Conservation (phyloP, 306 rosid species). For the Sicyos baderoa region DNA sequence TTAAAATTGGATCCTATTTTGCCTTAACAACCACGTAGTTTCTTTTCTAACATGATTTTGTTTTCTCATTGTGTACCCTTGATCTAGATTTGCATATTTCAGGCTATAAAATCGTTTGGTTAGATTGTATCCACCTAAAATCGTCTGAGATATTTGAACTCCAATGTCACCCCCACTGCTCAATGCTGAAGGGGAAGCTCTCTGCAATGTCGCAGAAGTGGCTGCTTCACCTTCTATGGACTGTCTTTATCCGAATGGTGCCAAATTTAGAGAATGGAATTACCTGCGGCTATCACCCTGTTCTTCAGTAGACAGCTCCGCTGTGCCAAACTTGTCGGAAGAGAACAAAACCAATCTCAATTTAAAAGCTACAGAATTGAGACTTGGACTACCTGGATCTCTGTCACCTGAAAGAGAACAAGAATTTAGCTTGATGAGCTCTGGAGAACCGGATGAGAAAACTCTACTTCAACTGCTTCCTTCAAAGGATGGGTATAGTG, state of each 20-base stretch:
- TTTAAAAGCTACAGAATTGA: conserved; percentile 80
- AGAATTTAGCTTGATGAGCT: conserved; percentile 34
- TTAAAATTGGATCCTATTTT: neutral
- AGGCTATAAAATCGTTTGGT: conserved; percentile 4
- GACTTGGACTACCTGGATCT: conserved; percentile 93
- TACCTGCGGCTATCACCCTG: conserved; percentile 83
- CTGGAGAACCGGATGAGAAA: conserved; percentile 63
- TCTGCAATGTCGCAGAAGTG: conserved; percentile 35
- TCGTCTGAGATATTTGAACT: conserved; percentile 24
- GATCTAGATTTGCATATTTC: neutral
- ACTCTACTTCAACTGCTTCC: conserved; percentile 80
- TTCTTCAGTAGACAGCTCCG: conserved; percentile 84
- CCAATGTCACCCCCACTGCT: conserved; percentile 68
- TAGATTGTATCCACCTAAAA: conserved; percentile 18
- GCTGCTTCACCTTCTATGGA: conserved; percentile 50
- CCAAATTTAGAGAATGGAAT: conserved; percentile 66
- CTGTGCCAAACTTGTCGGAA: conserved; percentile 46
- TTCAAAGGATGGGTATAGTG: conserved; percentile 57
- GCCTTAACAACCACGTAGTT: neutral
- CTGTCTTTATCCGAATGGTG: conserved; percentile 46
- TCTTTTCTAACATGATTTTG: neutral
- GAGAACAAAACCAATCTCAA: conserved; percentile 60
- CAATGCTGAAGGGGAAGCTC: conserved; percentile 64
- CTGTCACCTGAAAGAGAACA: conserved; percentile 63
- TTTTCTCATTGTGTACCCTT: conserved; percentile 12